Evolutionary conservation across 768 basidiomycete genomes (phyloP), one percentile per base, ranked within the genome.

Genomic region (Russula compacta): DNA sequence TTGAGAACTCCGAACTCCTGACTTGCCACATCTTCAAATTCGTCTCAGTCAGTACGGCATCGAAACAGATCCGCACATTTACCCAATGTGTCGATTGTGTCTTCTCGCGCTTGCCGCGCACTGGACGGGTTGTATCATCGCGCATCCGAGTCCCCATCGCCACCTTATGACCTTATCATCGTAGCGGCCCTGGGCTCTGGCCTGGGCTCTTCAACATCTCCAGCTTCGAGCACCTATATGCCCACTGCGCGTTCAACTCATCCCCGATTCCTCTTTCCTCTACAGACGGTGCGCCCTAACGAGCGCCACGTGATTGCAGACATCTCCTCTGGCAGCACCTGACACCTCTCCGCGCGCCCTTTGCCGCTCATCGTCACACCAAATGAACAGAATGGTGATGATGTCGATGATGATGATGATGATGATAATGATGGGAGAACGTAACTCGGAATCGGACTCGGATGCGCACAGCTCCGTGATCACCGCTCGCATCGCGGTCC

Each of bases 321-420:
- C n/a, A n/a, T n/a, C n/a, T n/a, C n/a, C n/a, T n/a, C n/a, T n/a
- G 68, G 66, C 6, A 61, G 77, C 8, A 67, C 79, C 21, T 95
- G 92, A 92, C 63, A 67, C 36, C 78, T 90, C 36, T 89, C 87
- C 10, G 92, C 94, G 73, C 80, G 92, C 2, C 91, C 90, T 0
- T 77, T 93, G 14, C 73, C 93, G 6, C 74, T 92, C 36, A 77
- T 89, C 58, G 67, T 93, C 46, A 77, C 79, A 8, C 81, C 86
- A n/a, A n/a, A n/a, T n/a, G n/a, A n/a, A n/a, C n/a, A n/a, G 24
- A 29, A 29, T 29, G 24, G 24, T 29, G 24, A 29, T 29, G 24
- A 29, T n/a, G n/a, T n/a, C n/a, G n/a, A n/a, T 29, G 24, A 29
- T 10, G 56, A 63, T 15, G 61, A 69, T 4, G 69, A 7, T 2